A percentile compares a stretch with the other conserved stretches of the same genome.
Evolutionary conservation across 192 early-diverging fungal species (phyloP).

Genomic region (Coemansia biformis): DNA sequence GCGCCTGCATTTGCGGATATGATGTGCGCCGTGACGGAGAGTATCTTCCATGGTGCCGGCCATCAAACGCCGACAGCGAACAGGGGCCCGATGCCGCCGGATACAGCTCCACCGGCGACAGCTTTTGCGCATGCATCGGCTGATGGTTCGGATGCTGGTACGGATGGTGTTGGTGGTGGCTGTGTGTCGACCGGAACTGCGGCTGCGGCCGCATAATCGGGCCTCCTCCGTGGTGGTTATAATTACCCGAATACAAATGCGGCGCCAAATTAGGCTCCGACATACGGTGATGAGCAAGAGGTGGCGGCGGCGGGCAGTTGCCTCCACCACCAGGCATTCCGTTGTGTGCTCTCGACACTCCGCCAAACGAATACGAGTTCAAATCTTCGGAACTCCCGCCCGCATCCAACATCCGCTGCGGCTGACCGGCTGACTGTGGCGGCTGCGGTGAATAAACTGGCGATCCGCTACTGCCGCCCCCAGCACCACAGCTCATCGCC

Average conservation of each 20-base stretch:
- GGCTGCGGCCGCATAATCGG: background rate
- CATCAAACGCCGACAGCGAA: too few species aligned
- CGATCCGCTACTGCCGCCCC: too few species aligned
- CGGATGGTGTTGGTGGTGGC: background rate
- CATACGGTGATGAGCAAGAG: constrained; percentile 37
- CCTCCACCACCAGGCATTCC: background rate
- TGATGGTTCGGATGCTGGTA: constrained; percentile 1
- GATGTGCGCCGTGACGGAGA: background rate
- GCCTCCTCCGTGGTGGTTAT: background rate
- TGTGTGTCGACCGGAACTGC: background rate
- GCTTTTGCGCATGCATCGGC: constrained; percentile 2
- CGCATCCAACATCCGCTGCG: too few species aligned
- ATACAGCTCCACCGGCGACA: constrained; percentile 6
- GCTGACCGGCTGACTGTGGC: constrained; percentile 3
- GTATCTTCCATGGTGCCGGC: background rate
- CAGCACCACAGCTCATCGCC: constrained; percentile 1
- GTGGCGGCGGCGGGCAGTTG: constrained; percentile 4
- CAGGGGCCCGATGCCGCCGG: background rate
- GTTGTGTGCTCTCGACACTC: background rate
- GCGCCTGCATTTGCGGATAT: constrained; percentile 9
- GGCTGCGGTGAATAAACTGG: constrained; percentile 12
- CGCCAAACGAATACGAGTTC: constrained; percentile 25
- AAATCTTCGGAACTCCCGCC: too few species aligned
- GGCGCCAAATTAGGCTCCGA: constrained; percentile 31
- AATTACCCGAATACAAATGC: background rate